These are phyloP conservation scores for Cladosporium colombiae DNA, from an alignment of 2,329 filamentous ascomycete species.

Conservation along the genomic window DNA sequence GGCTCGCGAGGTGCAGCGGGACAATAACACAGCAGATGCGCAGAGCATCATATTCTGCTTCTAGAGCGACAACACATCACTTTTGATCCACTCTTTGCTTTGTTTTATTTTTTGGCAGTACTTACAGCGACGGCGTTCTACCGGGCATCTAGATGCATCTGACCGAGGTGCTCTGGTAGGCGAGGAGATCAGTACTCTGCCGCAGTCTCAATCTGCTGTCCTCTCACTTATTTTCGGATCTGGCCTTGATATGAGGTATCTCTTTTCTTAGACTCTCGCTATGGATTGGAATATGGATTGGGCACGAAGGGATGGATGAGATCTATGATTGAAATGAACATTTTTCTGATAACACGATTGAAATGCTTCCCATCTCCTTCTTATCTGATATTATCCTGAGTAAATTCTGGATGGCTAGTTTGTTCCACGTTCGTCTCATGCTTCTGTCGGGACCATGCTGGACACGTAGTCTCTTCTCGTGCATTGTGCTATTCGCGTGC, in stretches of 20 bases:
- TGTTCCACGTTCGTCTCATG: neutral
- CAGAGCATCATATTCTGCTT: slow-evolving; percentile 19
- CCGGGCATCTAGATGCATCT: neutral
- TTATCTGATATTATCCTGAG: neutral
- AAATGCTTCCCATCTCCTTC: neutral
- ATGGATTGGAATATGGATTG: neutral
- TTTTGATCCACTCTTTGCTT: neutral
- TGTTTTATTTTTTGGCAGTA: neutral
- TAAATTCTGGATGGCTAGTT: neutral
- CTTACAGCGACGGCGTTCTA: slow-evolving; percentile 12
- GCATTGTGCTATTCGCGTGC: neutral
- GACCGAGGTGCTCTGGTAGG: neutral
- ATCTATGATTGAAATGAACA: neutral
- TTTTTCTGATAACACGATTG: neutral
- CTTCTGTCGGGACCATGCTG: neutral
- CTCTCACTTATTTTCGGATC: neutral
- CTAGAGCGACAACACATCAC: neutral
- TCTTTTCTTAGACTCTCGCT: neutral
- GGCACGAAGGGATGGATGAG: neutral
- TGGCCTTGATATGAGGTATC: neutral
- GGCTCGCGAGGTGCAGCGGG: slow-evolving; percentile 11
- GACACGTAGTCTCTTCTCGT: neutral
- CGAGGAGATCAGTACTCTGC: neutral
- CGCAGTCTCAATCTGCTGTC: neutral
- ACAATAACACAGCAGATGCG: neutral